Base-by-base conservation (phyloP, 352 stramenopile species). In the Globisporangium mamillatum region DNA sequence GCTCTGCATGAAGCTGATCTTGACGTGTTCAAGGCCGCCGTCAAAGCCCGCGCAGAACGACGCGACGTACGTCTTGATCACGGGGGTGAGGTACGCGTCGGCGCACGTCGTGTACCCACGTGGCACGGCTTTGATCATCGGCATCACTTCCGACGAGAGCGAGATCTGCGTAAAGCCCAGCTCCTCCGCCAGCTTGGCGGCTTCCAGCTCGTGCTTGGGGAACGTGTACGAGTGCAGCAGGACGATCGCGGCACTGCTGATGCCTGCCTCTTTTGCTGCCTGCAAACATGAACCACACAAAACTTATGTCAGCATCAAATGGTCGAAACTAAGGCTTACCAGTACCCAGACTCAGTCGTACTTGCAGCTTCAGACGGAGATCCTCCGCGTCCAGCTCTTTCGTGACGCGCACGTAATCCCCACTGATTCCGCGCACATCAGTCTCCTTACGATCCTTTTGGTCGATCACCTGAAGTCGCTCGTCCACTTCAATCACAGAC, bases 1-100 rank as follows among this genome's bases (percentile, higher is more conserved):
- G 50, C 91, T 98, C 74, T 99, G 98, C 98, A 99, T 99, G 68
- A 99, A 98, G 63, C 88, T 95, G 64, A 99, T 99, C 62, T 96
- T 93, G 68, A 97, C 86, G 20, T 92, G 63, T 1, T 96, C 81
- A 16, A 99, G 71, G 22, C 88, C 85, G 3, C 86, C 75, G 61
- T 97, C 97, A 79, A 99, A 99, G n/a, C 97, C 98, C 29, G 89
- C 90, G 59, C 82, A 93, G 74, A 99, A 99, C n/a, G 91, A 97
- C 20, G 80, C 80, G 14, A 99, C 77, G 72, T 99, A 99, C 24
- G 89, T 92, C 61, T 97, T 97, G 73, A 99, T 99, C 72, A 99
- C 96, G 0, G 98, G 98, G 29, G 97, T 99, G 53, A 99, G 82
- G 73, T 99, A 99, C 20, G 97, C 98, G 67, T 99, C 96, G 2